Evolutionary conservation across 148 eudicot species (phyloP).

Genomic region (Cornus controversa): DNA sequence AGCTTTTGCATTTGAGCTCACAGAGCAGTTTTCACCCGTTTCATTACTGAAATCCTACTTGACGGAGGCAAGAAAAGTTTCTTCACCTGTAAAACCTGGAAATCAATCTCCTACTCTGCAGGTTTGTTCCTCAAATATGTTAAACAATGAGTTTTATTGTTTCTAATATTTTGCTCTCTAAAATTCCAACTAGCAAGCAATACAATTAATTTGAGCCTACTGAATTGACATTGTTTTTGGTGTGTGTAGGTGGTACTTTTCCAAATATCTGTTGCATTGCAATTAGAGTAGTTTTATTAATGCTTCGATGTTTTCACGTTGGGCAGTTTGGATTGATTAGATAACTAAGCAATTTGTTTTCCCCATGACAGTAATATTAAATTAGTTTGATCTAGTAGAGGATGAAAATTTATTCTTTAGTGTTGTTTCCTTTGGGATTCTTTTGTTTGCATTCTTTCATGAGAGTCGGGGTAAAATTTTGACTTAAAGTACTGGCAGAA

Average conservation of each 20-base stretch:
- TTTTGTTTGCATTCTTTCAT: not conserved
- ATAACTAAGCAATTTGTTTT: not conserved
- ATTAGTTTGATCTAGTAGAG: not conserved
- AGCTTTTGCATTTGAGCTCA: slow-evolving; percentile 88
- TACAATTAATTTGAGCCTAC: not conserved
- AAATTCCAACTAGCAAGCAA: not conserved
- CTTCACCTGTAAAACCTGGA: slow-evolving; percentile 64
- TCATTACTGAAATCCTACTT: slow-evolving; percentile 77
- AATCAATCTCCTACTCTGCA: slow-evolving; percentile 59
- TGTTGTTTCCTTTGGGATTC: not conserved
- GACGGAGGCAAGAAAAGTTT: slow-evolving; percentile 65
- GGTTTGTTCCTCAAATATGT: slow-evolving; percentile 37
- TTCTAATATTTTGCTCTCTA: not conserved
- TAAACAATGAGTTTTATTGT: not conserved
- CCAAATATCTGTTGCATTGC: not conserved
- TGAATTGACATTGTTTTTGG: not conserved
- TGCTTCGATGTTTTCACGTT: not conserved
- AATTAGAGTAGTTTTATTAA: too few species aligned
- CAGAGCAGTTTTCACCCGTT: slow-evolving; percentile 78
- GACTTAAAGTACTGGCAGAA: not conserved
- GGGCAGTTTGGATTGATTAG: not conserved
- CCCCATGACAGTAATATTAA: not conserved
- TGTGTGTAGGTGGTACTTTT: not conserved
- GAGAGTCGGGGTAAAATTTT: not conserved
- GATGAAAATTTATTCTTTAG: not conserved